phyloP scores from a whole-genome alignment of 768 basidiomycete genomes.

The Arthromyces matolae region DNA sequence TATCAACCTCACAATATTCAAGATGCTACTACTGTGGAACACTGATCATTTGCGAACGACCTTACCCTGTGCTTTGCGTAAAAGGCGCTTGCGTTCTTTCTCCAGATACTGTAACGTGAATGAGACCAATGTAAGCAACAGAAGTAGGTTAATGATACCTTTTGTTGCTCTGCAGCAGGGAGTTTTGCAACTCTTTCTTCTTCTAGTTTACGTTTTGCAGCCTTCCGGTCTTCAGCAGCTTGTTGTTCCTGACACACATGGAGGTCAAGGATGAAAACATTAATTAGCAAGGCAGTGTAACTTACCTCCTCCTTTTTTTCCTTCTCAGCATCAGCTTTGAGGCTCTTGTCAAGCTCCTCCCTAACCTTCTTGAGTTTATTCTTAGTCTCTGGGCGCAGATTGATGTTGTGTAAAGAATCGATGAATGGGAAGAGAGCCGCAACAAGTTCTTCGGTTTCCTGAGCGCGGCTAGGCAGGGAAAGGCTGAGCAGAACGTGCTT shows the following conservation, averaged over 20 bases:
- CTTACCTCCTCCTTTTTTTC: constrained; percentile 69
- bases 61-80: constrained; percentile 72
- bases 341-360: constrained; percentile 63
- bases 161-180: constrained; percentile 78
- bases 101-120: constrained; percentile 49
- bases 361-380: constrained; percentile 70
- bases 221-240: constrained; percentile 64
- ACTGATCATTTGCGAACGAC: constrained; percentile 43
- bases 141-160: constrained; percentile 38
- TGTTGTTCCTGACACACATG: constrained; percentile 29
- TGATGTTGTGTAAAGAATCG: constrained; percentile 57
- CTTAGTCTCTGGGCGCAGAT: constrained; percentile 79
- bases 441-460: constrained; percentile 57
- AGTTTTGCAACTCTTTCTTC: constrained; percentile 71
- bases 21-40: constrained; percentile 8
- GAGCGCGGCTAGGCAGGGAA: constrained; percentile 46
- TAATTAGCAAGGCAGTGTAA: neutral
- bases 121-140: constrained; percentile 1
- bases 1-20: constrained; percentile 15
- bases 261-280: neutral
- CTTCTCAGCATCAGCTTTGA: constrained; percentile 63
- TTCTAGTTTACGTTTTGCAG: constrained; percentile 69
- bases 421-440: constrained; percentile 70
- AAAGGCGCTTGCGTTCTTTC: constrained; percentile 68
- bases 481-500: constrained; percentile 78